These are phyloP conservation scores for Phragmites australis DNA, from an alignment of 176 grass and related monocot genomes.

Conservation along the genomic window DNA sequence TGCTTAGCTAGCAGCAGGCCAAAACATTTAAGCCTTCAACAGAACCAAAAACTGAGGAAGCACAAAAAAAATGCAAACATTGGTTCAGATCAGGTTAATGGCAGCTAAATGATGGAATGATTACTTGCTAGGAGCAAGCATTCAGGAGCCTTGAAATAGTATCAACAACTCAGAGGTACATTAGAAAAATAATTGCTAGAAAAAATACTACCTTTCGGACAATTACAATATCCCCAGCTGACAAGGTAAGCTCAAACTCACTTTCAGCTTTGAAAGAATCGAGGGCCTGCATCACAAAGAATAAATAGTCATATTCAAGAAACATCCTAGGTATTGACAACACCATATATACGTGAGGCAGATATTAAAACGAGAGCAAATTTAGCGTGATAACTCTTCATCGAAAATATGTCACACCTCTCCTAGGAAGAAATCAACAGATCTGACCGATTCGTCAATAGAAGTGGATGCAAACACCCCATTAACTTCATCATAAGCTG, in stretches of 20 bases:
- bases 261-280: constrained; percentile 80
- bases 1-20: neutral
- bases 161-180: neutral
- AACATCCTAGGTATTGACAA: neutral
- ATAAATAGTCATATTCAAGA: neutral
- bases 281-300: constrained; percentile 56
- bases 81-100: neutral
- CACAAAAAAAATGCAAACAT: neutral
- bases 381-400: neutral
- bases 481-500: constrained; percentile 73
- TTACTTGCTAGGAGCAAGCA: neutral
- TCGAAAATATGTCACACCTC: constrained; percentile 52
- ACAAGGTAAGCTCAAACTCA: constrained; percentile 88
- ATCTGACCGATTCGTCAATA: constrained; percentile 54
- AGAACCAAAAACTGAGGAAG: neutral
- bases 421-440: constrained; percentile 77
- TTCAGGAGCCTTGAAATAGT: neutral
- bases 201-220: constrained; percentile 73
- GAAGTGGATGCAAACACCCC: constrained; percentile 54
- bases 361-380: neutral
- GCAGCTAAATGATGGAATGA: neutral
- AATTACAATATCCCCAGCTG: constrained; percentile 77
- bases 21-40: neutral
- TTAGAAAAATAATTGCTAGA: neutral
- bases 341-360: neutral